These are phyloP conservation scores for Alternaria sp. DNA, from an alignment of 2,329 filamentous ascomycete species.

Conservation along the genomic window DNA sequence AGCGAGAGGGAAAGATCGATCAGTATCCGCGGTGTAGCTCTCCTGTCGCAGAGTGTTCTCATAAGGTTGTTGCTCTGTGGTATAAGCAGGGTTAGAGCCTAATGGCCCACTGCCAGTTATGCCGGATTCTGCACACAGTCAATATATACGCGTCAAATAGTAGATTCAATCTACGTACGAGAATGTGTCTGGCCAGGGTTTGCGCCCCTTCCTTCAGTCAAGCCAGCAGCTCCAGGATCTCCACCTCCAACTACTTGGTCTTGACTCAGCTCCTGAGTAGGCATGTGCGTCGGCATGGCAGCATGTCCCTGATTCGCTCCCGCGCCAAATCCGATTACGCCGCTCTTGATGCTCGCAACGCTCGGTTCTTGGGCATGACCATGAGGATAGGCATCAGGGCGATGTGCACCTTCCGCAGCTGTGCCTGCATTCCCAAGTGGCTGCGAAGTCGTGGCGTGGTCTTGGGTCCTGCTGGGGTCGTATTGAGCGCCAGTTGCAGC, in stretches of 20 bases:
- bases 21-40: constrained; percentile 32
- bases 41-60: constrained; percentile 23
- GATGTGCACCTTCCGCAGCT: constrained; percentile 17
- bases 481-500: not conserved
- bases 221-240: constrained; percentile 20
- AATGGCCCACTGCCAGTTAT: constrained; percentile 7
- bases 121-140: constrained; percentile 19
- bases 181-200: constrained; percentile 21
- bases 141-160: constrained; percentile 9
- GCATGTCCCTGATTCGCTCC: constrained; percentile 34
- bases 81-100: not conserved
- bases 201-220: constrained; percentile 6
- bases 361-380: constrained; percentile 34
- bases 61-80: constrained; percentile 12
- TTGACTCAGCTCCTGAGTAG: constrained; percentile 21
- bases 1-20: constrained; percentile 49
- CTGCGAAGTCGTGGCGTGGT: constrained; percentile 1
- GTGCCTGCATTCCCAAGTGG: constrained; percentile 3
- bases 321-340: constrained; percentile 49
- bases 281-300: constrained; percentile 29
- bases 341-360: constrained; percentile 52
- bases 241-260: constrained; percentile 32
- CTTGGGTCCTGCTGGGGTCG: constrained; percentile 6
- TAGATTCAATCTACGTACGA: constrained; percentile 32
- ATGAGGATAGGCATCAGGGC: constrained; percentile 27